Base-by-base conservation (phyloP, 164 flowering plant species). In the Annona cherimola region DNA sequence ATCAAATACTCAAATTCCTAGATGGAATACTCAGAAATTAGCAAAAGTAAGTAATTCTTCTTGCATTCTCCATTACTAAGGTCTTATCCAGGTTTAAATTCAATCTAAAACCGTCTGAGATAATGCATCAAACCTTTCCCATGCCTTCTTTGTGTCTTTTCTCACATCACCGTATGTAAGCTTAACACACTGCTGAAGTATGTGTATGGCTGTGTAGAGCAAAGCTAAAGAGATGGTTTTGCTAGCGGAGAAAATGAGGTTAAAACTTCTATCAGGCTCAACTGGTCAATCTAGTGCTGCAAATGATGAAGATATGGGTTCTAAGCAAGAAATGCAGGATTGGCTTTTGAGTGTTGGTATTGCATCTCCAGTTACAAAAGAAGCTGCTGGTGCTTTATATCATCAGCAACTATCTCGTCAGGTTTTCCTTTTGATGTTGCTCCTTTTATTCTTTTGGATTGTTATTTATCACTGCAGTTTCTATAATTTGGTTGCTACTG, bases 341-440 rank as follows among this genome's bases (percentile, higher is more conserved):
- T 91, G 93, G 97, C 67, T 93, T 76, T 77, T 95, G 79, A 95
- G 99, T 77, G 90, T 95, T 79, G 98, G 98, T 81, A 93, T 95
- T 72, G 88, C 78, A 68, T 95, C 98, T 18, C 99, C 99, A 3
- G 97, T 95, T 41, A 95, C 99, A 50, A 93, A 92, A 79, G 98
- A 95, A 76, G 81, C 98, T 69, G 98, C 99, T 59, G 99, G 98
- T 76, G 98, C 99, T 63, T 66, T 88, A 74, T 95, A 95, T 81
- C 99, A 95, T 76, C 99, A 95, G 68, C 98, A 95, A 74, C 78
- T 95, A 67, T 91, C 98, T n/a, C 98, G 99, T 45, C 98, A 95
- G 99, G 99, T 93, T 43, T 72, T 45, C 61, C 11, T 41, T 64
- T 42, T 73, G 72, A 68, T 67, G 40, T 63, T 60, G 1, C 26